Percentiles rank a stretch among this genome's conserved stretches.
Conservation (phyloP, 2,329 filamentous ascomycete species). For the Ophiostoma sp. region DNA sequence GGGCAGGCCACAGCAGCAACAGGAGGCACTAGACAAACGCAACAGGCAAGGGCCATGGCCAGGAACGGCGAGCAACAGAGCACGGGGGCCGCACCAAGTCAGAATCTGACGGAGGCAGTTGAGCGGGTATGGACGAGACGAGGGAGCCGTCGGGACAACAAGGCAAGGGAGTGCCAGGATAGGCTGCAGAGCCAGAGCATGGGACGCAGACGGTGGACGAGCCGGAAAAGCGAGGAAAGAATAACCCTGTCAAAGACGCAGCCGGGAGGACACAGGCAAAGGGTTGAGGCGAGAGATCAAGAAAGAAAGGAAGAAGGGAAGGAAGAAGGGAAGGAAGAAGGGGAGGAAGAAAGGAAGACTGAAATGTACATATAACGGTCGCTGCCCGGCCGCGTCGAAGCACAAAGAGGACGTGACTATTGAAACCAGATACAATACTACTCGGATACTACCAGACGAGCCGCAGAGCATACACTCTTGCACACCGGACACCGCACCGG, state of each 20-base stretch:
- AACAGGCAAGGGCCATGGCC: slow-evolving; percentile 8
- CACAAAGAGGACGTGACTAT: neutral
- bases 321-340: neutral
- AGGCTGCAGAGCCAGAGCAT: neutral
- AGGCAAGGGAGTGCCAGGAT: neutral
- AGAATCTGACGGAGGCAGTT: neutral
- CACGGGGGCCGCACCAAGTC: neutral
- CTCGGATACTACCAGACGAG: neutral
- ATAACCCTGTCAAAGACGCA: neutral
- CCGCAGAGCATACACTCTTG: neutral
- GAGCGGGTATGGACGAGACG: neutral
- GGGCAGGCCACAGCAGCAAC: slow-evolving; percentile 9
- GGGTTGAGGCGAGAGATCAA: neutral
- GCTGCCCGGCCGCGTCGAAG: slow-evolving; percentile 9
- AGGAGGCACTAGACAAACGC: slow-evolving; percentile 12
- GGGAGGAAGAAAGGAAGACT: slow-evolving; percentile 7
- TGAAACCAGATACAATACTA: neutral
- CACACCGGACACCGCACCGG: neutral
- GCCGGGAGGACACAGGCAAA: neutral
- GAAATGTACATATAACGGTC: slow-evolving; percentile 21
- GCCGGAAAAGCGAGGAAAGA: neutral
- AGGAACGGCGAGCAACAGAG: slow-evolving; percentile 12
- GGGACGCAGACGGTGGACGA: neutral
- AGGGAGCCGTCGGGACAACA: neutral
- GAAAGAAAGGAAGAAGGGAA: neutral